Percentiles rank a stretch among this genome's conserved stretches.
Conservation (phyloP, 352 stramenopile species). For the Phytophthora vignae region DNA sequence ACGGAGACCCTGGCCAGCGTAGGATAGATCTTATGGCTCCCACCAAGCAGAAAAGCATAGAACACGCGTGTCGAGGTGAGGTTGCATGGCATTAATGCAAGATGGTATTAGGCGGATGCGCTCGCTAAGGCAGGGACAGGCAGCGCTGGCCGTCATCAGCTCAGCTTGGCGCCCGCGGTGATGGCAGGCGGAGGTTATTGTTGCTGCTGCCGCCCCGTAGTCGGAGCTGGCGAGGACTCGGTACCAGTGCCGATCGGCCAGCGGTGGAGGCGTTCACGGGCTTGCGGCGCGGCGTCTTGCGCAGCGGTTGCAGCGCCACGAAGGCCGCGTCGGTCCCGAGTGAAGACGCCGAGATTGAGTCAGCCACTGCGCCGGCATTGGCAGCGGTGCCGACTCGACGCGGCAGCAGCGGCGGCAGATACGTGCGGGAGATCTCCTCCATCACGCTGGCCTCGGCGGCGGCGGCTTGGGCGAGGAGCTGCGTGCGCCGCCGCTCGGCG, state of each 20-base stretch:
- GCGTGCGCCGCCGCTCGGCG: slow-evolving; percentile 25
- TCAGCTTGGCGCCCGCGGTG: slow-evolving; percentile 17
- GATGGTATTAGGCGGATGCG: neutral
- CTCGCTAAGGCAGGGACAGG: slow-evolving; percentile 5
- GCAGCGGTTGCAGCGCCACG: slow-evolving; percentile 30
- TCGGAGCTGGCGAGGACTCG: slow-evolving; percentile 55
- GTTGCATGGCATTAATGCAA: neutral
- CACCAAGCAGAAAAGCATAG: slow-evolving; percentile 31
- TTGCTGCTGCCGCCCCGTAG: slow-evolving; percentile 35
- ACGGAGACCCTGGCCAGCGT: too few species aligned
- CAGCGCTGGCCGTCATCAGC: neutral
- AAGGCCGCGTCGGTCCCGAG: slow-evolving; percentile 2
- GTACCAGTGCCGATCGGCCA: slow-evolving; percentile 42
- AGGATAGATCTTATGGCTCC: neutral
- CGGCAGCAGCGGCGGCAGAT: slow-evolving; percentile 46
- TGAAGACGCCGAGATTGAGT: neutral
- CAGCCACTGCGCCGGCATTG: neutral
- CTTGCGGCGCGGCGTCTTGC: slow-evolving; percentile 62
- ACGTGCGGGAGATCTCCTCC: slow-evolving; percentile 49
- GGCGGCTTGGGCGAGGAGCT: slow-evolving; percentile 19
- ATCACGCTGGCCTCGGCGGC: slow-evolving; percentile 41
- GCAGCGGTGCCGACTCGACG: slow-evolving; percentile 11
- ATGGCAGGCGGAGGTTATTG: neutral
- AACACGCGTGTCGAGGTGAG: slow-evolving; percentile 14
- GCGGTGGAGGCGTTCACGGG: slow-evolving; percentile 53